Evolutionary conservation across 805 yeast genomes (phyloP).

Genomic region (Starmerella apis): DNA sequence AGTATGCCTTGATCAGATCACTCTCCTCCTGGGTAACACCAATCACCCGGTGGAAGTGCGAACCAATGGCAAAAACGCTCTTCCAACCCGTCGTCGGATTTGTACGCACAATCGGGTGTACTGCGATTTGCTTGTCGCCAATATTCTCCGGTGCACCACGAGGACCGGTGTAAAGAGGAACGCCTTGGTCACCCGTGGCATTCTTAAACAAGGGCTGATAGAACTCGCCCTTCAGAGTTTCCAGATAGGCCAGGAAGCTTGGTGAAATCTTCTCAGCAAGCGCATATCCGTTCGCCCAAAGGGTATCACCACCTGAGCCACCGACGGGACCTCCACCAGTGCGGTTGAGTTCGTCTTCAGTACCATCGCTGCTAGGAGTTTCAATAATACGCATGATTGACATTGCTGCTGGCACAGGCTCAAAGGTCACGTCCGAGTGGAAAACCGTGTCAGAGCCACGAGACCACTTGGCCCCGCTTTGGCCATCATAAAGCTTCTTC

Average conservation of each 20-base stretch:
- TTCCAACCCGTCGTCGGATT: constrained; percentile 60
- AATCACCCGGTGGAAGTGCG: constrained; percentile 42
- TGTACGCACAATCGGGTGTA: constrained; percentile 52
- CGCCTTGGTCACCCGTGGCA: constrained; percentile 35
- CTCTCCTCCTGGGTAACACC: constrained; percentile 46
- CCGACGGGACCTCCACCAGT: constrained; percentile 23
- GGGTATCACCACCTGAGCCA: constrained; percentile 41
- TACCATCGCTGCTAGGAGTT: constrained; percentile 39
- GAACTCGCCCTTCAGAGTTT: constrained; percentile 36
- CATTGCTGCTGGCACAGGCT: constrained; percentile 46
- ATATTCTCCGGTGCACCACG: constrained; percentile 26
- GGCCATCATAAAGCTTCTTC: constrained; percentile 18
- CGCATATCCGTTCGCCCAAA: constrained; percentile 45
- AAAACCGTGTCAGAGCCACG: constrained; percentile 30
- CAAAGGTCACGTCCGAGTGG: constrained; percentile 50
- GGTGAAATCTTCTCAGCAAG: constrained; percentile 46
- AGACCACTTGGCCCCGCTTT: constrained; percentile 24
- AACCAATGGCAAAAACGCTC: constrained; percentile 44
- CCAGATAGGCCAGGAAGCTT: constrained; percentile 38
- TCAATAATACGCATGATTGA: constrained; percentile 44
- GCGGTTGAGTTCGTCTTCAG: constrained; percentile 15
- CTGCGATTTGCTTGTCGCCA: constrained; percentile 33
- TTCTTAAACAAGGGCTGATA: constrained; percentile 36
- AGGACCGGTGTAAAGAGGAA: constrained; percentile 40
- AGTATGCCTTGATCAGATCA: constrained; percentile 39